Percentiles rank a stretch among this genome's conserved stretches.
phyloP scores from a whole-genome alignment of 2,329 filamentous ascomycete genomes.

The Cladosporium sp. region DNA sequence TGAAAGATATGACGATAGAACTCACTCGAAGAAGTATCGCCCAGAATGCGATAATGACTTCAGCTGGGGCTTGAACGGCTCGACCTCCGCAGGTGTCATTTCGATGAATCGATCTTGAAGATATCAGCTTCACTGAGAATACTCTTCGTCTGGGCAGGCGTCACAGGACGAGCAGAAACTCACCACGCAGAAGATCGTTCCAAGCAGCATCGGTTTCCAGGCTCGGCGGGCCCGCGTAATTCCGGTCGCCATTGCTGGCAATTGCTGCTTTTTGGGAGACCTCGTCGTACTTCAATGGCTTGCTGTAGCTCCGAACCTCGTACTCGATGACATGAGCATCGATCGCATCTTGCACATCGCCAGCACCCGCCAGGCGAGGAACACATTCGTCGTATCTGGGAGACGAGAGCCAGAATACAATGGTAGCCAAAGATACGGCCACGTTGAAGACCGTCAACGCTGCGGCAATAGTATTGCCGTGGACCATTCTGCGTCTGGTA shows the following conservation, averaged over 20 bases:
- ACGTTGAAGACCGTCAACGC: background rate
- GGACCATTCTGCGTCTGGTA: background rate
- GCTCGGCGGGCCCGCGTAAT: background rate
- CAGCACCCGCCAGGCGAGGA: background rate
- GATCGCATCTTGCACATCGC: background rate
- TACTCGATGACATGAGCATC: background rate
- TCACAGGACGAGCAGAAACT: background rate
- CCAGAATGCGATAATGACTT: background rate
- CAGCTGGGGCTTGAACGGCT: background rate
- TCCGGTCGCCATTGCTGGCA: background rate
- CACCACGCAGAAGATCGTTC: background rate
- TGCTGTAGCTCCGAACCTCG: background rate
- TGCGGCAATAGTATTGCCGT: background rate
- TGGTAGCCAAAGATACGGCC: background rate
- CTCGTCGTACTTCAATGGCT: background rate
- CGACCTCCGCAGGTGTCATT: background rate
- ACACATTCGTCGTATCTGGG: background rate
- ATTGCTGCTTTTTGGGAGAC: background rate
- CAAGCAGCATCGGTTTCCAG: background rate
- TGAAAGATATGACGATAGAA: background rate
- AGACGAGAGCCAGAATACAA: background rate
- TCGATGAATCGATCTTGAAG: background rate
- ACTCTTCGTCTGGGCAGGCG: background rate
- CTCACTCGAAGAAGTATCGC: slow-evolving; percentile 1
- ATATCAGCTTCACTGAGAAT: background rate